Evolutionary conservation across 306 rosid species (phyloP).

Genomic region (Betula pendula): DNA sequence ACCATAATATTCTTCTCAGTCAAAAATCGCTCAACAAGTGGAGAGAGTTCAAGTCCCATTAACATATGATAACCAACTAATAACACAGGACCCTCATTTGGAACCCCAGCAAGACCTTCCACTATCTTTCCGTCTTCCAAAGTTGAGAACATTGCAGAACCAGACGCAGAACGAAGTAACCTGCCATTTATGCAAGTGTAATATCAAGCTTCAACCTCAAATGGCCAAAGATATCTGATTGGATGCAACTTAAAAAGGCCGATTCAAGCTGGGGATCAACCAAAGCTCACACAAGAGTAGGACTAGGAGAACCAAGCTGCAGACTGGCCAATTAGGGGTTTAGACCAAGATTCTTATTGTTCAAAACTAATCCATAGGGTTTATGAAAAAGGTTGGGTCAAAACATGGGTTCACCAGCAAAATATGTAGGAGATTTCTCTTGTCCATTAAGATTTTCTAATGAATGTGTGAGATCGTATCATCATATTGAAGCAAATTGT

Average conservation of each 20-base stretch:
- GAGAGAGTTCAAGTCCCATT: slow-evolving; percentile 63
- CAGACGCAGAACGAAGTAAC: slow-evolving; percentile 45
- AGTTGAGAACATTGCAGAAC: slow-evolving; percentile 77
- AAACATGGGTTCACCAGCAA: not conserved
- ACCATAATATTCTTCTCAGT: slow-evolving; percentile 62
- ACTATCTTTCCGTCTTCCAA: slow-evolving; percentile 82
- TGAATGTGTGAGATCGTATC: not conserved
- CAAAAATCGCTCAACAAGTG: slow-evolving; percentile 55
- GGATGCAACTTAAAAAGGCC: slow-evolving; percentile 9
- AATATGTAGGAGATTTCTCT: not conserved
- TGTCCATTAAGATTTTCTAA: not conserved
- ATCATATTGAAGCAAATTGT: not conserved
- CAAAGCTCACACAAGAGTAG: not conserved
- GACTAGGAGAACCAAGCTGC: not conserved
- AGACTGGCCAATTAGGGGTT: not conserved
- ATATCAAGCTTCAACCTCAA: slow-evolving; percentile 17
- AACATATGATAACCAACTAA: slow-evolving; percentile 81
- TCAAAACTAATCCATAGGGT: not conserved
- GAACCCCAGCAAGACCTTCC: slow-evolving; percentile 87
- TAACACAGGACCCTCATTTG: slow-evolving; percentile 86
- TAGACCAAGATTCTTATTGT: not conserved
- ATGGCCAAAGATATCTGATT: slow-evolving; percentile 3
- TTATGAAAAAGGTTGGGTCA: not conserved
- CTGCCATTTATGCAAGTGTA: slow-evolving; percentile 43
- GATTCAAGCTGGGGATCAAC: not conserved